Evolutionary conservation across 345 rosid species (phyloP).

Genomic region (Pistacia vera): DNA sequence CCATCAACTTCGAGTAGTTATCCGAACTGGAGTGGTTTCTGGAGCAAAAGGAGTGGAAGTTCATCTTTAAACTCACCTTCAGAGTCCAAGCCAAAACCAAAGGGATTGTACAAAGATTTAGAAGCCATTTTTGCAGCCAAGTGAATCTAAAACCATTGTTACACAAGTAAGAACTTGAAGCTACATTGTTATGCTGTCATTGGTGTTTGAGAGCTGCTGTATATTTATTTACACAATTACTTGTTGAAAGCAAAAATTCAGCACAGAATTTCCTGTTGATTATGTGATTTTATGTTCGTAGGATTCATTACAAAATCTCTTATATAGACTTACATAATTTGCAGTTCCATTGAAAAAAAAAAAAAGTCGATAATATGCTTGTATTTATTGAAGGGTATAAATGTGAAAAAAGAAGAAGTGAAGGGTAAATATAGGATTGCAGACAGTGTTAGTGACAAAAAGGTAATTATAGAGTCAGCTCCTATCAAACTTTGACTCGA

Average conservation of each 20-base stretch:
- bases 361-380: no score
- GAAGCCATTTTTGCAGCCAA: constrained; percentile 86
- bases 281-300: background rate
- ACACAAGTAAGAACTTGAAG: background rate
- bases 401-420: no score
- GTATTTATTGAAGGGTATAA: no score
- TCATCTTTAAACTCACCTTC: constrained; percentile 43
- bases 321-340: no score
- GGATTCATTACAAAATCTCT: background rate
- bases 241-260: background rate
- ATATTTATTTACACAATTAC: background rate
- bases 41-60: constrained; percentile 70
- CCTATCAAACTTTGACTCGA: background rate
- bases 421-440: no score
- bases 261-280: background rate
- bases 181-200: background rate
- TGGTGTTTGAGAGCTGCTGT: background rate
- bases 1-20: constrained; percentile 61
- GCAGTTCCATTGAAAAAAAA: no score
- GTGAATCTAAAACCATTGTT: constrained; percentile 25
- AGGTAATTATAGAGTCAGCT: no score
- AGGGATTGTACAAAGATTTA: constrained; percentile 69
- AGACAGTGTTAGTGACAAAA: no score
- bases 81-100: constrained; percentile 59
- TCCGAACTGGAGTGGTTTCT: constrained; percentile 69